Percentiles rank a stretch among this genome's conserved stretches.
Conservation (phyloP, 2,329 filamentous ascomycete species). For the Aspergillus sp. region DNA sequence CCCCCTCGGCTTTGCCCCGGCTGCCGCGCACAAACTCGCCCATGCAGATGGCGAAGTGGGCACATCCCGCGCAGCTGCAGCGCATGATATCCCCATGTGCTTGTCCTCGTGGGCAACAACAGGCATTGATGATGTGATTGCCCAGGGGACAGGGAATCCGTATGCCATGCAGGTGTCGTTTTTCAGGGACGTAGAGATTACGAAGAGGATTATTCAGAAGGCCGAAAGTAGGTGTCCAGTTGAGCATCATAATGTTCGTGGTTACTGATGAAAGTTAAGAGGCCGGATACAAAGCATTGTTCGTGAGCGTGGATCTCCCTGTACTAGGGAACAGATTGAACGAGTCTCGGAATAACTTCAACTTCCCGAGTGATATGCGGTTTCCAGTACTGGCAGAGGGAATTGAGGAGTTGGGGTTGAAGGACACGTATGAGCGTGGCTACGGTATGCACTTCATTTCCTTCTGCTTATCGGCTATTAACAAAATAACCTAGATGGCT, state of each 20-base stretch:
- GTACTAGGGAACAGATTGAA: slow-evolving; percentile 54
- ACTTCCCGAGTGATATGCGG: slow-evolving; percentile 42
- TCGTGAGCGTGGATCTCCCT: slow-evolving; percentile 56
- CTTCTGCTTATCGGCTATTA: neutral
- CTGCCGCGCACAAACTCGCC: slow-evolving; percentile 11
- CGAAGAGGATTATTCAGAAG: neutral
- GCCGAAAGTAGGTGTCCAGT: neutral
- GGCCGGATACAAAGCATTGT: slow-evolving; percentile 53
- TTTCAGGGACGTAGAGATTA: slow-evolving; percentile 47
- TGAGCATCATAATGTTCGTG: too few species aligned
- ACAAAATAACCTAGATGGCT: slow-evolving; percentile 26
- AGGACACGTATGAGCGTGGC: neutral
- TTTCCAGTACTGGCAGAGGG: slow-evolving; percentile 42
- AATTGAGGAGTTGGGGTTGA: neutral
- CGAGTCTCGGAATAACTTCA: slow-evolving; percentile 55
- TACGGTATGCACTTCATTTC: neutral
- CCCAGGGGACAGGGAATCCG: slow-evolving; percentile 41
- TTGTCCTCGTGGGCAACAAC: slow-evolving; percentile 13
- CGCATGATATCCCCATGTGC: slow-evolving; percentile 5
- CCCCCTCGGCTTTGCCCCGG: slow-evolving; percentile 11
- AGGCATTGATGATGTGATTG: slow-evolving; percentile 46
- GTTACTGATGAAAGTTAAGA: slow-evolving; percentile 18
- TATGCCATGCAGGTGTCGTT: slow-evolving; percentile 56
- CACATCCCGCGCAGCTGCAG: slow-evolving; percentile 5
- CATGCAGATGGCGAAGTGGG: slow-evolving; percentile 10